Conservation (phyloP, 202 grass and related monocot species). For the Carex arenaria region DNA sequence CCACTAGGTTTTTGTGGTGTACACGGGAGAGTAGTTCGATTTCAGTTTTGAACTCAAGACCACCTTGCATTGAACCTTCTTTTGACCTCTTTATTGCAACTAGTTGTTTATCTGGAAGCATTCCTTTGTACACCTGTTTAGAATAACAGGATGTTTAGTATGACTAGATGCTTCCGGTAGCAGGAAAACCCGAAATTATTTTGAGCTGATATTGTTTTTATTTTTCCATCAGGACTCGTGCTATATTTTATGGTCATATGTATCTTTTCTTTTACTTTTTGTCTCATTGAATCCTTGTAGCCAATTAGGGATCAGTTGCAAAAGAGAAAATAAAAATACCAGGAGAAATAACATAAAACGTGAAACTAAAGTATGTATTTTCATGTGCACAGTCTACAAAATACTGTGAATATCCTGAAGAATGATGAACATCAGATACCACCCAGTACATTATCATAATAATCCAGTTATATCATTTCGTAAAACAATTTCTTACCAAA, state of each 20-base stretch:
- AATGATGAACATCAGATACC: not conserved
- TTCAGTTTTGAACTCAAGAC: conserved; percentile 88
- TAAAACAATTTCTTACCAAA: not conserved
- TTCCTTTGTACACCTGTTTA: conserved; percentile 74
- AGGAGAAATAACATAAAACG: not conserved
- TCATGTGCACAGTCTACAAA: not conserved
- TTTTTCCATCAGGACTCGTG: not conserved
- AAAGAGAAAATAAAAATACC: not conserved
- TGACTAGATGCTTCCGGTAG: not conserved
- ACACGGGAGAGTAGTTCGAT: conserved; percentile 85
- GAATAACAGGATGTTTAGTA: not conserved
- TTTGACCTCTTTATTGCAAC: conserved; percentile 85
- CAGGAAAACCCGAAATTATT: not conserved
- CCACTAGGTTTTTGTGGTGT: conserved; percentile 90
- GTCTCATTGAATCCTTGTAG: not conserved
- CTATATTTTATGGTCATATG: not conserved
- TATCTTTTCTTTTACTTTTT: not conserved
- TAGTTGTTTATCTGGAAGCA: conserved; percentile 51
- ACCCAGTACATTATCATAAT: not conserved
- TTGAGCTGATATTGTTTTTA: not conserved
- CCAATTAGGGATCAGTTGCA: not conserved
- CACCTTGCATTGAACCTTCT: conserved; percentile 81
- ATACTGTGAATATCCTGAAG: not conserved
- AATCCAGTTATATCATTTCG: not conserved
- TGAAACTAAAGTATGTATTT: too few relatives aligned